Percentiles rank a stretch among this genome's conserved stretches.
These are phyloP conservation scores for Globisporangium irregulare DNA, from an alignment of 352 stramenopile species.

Conservation along the genomic window DNA sequence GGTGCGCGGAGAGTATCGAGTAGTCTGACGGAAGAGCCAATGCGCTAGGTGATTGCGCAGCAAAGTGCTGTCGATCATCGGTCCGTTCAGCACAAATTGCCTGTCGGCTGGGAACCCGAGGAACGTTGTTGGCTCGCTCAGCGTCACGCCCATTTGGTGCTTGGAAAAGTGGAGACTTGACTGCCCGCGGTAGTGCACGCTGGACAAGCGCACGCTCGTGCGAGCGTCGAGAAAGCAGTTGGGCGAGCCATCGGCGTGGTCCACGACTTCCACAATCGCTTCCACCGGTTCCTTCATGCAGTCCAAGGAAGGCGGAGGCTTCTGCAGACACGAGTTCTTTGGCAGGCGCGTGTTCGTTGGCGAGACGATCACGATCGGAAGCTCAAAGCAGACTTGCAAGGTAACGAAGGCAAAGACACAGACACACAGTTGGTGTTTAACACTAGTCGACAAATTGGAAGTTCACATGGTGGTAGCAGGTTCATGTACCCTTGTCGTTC, in stretches of 20 bases:
- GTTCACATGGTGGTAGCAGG: neutral
- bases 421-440: too few species aligned
- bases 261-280: conserved; percentile 12
- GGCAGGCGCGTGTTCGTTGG: conserved; percentile 3
- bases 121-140: conserved; percentile 31
- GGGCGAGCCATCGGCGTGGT: neutral
- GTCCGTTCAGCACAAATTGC: conserved; percentile 73
- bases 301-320: conserved; percentile 1
- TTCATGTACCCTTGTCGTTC: neutral
- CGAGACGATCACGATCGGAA: conserved; percentile 9
- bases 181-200: conserved; percentile 68
- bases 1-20: conserved; percentile 65
- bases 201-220: neutral
- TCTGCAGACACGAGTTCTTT: neutral
- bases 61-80: conserved; percentile 65
- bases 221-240: conserved; percentile 9
- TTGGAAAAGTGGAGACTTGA: conserved; percentile 76
- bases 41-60: conserved; percentile 80
- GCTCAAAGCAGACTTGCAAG: conserved; percentile 2
- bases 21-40: conserved; percentile 66
- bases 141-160: conserved; percentile 74
- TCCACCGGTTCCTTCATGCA: conserved; percentile 13
- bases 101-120: conserved; percentile 62
- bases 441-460: neutral
- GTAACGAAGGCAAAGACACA: neutral